Base-by-base conservation (phyloP, 306 rosid species). In the Citrullus colocynthis region DNA sequence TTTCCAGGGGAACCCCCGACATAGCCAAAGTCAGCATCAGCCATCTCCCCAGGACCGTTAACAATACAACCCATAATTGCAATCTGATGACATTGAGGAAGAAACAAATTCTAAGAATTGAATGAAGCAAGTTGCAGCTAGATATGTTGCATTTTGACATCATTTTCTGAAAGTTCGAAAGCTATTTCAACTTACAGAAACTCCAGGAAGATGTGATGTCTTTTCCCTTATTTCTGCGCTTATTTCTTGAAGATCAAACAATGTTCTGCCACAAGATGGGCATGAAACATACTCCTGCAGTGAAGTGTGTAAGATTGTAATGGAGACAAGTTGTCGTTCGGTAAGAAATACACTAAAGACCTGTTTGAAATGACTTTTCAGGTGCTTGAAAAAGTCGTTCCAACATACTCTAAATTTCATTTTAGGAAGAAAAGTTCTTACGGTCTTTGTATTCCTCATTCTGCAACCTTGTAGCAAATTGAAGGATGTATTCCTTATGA, bases 11-110 rank as follows among this genome's bases (percentile, higher is more conserved):
- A 85, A 62, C 99, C 99, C 16, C 99, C 99, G 9, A 95, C 99
- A 16, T 95, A 95, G 15, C 99, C 99, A 65, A 95, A 95, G 82
- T 95, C 99, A 39, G 99, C 99, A 86, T 95, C 99, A 34, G 99
- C 99, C 99, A 95, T 95, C 91, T 95, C 99, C 42, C 99, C 99
- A 9, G 99, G 99, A 64, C 99, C 99, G 82, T 95, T 95, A 4
- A 95, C 99, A 58, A 95, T 95, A 90, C 99, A 95, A 81, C 99
- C 99, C 99, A 95, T 95, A 87, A 95, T 95, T 66, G 99, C 99
- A 87, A 95, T 92, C 99, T 95, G 79, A 80, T 92, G 81, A 74
- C 79, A 72, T 24, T 48, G 8, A 55, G 65, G 82, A 51, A 42
- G 78, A 41, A 80, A 37, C 21, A 10, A 16, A 52, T 32, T 73